Conservation (phyloP, 1,139 yeast species). For the Hyphopichia wangnamkhiaoensis region DNA sequence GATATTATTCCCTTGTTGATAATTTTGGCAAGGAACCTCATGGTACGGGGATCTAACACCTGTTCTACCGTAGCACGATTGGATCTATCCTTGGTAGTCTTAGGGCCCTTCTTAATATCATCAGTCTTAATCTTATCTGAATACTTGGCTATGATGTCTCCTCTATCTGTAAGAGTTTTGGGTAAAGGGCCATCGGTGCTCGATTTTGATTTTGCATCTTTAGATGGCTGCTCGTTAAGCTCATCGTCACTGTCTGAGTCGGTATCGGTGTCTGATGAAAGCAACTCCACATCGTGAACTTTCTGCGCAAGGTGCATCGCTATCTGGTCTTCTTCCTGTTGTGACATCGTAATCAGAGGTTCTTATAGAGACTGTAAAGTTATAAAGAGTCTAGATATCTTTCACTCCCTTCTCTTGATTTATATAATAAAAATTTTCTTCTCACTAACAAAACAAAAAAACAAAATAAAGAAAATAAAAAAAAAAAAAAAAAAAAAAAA, state of each 20-base stretch:
- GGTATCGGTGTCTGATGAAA: constrained; percentile 9
- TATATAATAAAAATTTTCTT: background rate
- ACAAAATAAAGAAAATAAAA: background rate
- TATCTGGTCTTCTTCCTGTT: background rate
- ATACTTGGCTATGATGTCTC: constrained; percentile 60
- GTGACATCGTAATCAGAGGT: too few species aligned
- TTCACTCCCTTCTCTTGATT: background rate
- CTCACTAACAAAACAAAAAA: background rate
- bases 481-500: background rate
- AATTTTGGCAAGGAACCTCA: constrained; percentile 77
- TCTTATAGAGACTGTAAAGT: too few species aligned
- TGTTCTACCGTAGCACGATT: constrained; percentile 97
- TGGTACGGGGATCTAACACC: constrained; percentile 92
- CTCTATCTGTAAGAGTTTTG: constrained; percentile 45
- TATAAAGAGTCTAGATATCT: background rate
- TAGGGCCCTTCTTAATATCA: constrained; percentile 55
- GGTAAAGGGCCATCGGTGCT: constrained; percentile 7
- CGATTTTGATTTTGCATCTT: constrained; percentile 2
- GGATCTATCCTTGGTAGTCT: constrained; percentile 74
- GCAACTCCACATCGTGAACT: background rate
- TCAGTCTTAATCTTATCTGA: constrained; percentile 67
- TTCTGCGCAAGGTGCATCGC: background rate
- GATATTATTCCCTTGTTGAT: constrained; percentile 81
- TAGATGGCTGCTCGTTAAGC: background rate
- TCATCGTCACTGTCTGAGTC: constrained; percentile 14